Conservation (phyloP, 306 rosid species). For the Malus fusca region DNA sequence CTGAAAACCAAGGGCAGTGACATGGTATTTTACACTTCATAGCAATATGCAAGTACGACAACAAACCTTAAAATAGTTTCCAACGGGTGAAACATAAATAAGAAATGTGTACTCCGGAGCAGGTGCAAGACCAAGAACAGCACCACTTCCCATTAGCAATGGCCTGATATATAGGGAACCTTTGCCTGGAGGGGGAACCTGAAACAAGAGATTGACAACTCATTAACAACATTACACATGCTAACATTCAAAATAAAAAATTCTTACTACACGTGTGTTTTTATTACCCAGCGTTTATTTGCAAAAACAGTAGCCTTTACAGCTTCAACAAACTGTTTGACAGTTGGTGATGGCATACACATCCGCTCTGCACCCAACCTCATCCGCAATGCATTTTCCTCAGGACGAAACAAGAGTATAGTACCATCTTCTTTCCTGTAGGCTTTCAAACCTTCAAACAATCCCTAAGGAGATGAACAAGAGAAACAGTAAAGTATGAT, state of each 20-base stretch:
- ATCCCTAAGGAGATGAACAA: slow-evolving; percentile 49
- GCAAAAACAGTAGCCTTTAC: slow-evolving; percentile 82
- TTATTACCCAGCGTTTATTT: slow-evolving; percentile 81
- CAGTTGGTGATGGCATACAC: slow-evolving; percentile 94
- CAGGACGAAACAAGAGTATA: slow-evolving; percentile 82
- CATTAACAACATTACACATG: neutral
- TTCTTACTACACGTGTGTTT: neutral
- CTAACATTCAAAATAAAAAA: neutral
- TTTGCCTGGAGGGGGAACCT: slow-evolving; percentile 90
- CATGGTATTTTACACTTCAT: neutral
- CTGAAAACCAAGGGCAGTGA: slow-evolving; percentile 5
- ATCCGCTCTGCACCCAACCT: slow-evolving; percentile 80
- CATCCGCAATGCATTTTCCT: slow-evolving; percentile 86
- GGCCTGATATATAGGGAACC: slow-evolving; percentile 96
- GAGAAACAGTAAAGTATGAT: neutral
- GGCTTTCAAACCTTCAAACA: slow-evolving; percentile 96
- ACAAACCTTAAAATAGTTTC: slow-evolving; percentile 91
- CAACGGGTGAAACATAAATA: slow-evolving; percentile 92
- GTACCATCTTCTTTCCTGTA: slow-evolving; percentile 67
- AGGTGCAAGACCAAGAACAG: slow-evolving; percentile 95
- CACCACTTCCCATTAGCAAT: slow-evolving; percentile 92
- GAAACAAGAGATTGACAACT: slow-evolving; percentile 24
- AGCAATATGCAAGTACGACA: neutral
- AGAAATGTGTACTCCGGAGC: slow-evolving; percentile 94
- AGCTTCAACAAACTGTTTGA: slow-evolving; percentile 84